Evolutionary conservation across 1,139 yeast genomes (phyloP), one percentile per base, ranked within the genome.

Genomic region (Taphrina pruni): DNA sequence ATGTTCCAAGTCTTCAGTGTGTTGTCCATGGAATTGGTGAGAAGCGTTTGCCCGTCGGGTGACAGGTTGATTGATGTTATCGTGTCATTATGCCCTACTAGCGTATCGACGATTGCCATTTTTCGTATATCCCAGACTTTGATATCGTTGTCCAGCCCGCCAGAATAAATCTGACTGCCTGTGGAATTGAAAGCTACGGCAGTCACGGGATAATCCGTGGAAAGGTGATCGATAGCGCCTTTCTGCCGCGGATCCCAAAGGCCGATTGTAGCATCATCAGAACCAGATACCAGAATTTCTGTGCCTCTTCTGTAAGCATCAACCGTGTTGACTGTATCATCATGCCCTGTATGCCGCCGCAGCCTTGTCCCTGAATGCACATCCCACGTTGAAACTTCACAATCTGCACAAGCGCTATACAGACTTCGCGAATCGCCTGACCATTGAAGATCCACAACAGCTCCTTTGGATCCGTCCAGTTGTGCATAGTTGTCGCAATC

Each of bases 91-190:
- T 86, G 89, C 1, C 80, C 80, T 2, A 73, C 64, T 12, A 79
- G 71, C 26, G 71, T 72, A 39, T 88, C 87, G n/a, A 73, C 62
- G 8, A 70, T 70, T n/a, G 58, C 12, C 74, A 71, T 6, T 78
- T 77, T 38, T 79, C 73, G 43, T 78, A 77, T 72, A 87, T 77
- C 43, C 75, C 76, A 73, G 12, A 66, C 88, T 62, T 79, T 76
- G 0, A 90, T 81, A 0, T 81, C 78, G 0, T 91, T 88, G 71
- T 89, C 94, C 2, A 90, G 84, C 0, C 96, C 96, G 0, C 88
- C 81, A 4, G 85, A 80, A 73, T 82, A 89, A 2, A 88, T 73
- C 7, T 78, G 78, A 11, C 78, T 75, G 1, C 84, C 87, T 45
- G 76, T 76, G 2, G 75, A 72, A 57, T 78, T 78, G 20, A 79